Conservation (phyloP, 192 early-diverging fungal genomes). For the Coemansia reversa region DNA sequence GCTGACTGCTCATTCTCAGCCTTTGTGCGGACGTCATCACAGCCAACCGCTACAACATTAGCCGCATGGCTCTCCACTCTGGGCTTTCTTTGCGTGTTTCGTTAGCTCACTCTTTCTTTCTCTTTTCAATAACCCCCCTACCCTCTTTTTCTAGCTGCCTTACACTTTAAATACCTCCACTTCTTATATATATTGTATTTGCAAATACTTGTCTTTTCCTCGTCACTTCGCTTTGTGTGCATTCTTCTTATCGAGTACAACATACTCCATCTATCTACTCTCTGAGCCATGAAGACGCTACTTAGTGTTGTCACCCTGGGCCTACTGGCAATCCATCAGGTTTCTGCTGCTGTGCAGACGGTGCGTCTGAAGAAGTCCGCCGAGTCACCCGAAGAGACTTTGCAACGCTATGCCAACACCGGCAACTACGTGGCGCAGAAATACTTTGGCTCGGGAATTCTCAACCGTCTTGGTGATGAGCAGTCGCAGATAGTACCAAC, state of each 20-base stretch:
- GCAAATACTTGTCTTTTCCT: not conserved
- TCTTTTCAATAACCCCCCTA: not conserved
- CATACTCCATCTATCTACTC: not conserved
- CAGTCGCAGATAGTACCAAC: conserved; percentile 52
- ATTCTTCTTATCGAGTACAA: not conserved
- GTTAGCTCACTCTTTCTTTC: not conserved
- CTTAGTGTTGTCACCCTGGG: conserved; percentile 41
- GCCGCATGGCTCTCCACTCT: not conserved
- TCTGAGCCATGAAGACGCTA: conserved; percentile 33
- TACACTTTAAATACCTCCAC: not conserved
- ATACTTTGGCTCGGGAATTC: conserved; percentile 62
- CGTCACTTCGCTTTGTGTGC: not conserved
- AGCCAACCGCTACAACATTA: conserved; percentile 1
- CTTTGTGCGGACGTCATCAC: not conserved
- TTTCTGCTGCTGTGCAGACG: conserved; percentile 26
- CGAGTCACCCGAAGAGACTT: conserved; percentile 61
- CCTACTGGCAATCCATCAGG: conserved; percentile 26
- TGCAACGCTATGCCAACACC: conserved; percentile 64
- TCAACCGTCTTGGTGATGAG: conserved; percentile 35
- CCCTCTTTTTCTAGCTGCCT: not conserved
- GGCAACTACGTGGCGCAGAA: conserved; percentile 73
- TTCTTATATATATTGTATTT: conserved; percentile 4
- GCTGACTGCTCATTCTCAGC: not conserved
- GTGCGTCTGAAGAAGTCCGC: conserved; percentile 64
- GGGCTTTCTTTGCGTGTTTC: not conserved